phyloP scores from a whole-genome alignment of 2,329 filamentous ascomycete species.

The Gremmenia infestans region DNA sequence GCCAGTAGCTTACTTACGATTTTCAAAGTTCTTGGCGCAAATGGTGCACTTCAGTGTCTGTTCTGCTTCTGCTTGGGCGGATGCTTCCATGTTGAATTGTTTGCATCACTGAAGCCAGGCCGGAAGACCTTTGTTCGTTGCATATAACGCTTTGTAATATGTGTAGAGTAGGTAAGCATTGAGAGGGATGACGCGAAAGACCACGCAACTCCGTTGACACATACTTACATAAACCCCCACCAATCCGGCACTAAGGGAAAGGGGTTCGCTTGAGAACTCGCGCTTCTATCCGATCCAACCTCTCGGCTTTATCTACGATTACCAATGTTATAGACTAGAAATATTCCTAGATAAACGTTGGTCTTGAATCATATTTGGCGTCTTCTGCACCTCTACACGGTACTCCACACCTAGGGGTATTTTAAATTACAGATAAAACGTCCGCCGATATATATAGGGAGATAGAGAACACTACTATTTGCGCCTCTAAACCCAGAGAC shows the following conservation, averaged over 20 bases:
- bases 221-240: background rate
- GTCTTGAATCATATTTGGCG: background rate
- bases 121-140: background rate
- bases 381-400: background rate
- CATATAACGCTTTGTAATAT: background rate
- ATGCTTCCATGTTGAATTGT: background rate
- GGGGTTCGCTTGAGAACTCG: no score
- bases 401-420: background rate
- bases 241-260: no score
- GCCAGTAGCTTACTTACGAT: constrained; percentile 3
- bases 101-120: background rate
- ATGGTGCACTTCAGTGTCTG: constrained; percentile 8
- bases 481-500: background rate
- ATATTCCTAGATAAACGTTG: no score
- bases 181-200: background rate
- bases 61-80: background rate
- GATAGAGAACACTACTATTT: background rate
- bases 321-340: no score
- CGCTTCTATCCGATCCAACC: no score
- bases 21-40: constrained; percentile 16
- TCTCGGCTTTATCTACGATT: no score
- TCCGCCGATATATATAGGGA: background rate
- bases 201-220: background rate
- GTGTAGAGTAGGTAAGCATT: background rate
- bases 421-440: background rate